Evolutionary conservation across 305 asterid genomes (phyloP).

Genomic region (Rubia tinctorum): DNA sequence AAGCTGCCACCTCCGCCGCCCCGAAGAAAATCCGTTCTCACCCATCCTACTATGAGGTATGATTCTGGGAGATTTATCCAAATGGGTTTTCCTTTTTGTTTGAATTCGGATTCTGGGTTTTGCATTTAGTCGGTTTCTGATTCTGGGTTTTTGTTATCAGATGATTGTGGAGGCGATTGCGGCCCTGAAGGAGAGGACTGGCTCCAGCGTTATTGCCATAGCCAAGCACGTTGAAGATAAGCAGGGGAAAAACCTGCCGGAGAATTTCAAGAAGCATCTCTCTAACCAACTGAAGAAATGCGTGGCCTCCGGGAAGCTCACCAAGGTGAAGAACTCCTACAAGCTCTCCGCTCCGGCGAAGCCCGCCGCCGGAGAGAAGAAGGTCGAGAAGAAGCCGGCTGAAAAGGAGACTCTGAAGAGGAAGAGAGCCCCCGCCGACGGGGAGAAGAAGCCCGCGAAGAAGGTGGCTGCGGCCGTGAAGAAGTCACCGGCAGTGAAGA

Average conservation of each 20-base stretch:
- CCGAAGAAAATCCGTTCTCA: conserved; percentile 19
- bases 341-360: conserved; percentile 24
- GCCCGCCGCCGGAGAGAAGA: conserved; percentile 2
- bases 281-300: conserved; percentile 32
- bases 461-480: not conserved
- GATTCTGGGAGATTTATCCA: not conserved
- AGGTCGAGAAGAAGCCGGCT: conserved; percentile 7
- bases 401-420: conserved; percentile 6
- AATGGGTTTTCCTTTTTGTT: not conserved
- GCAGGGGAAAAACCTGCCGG: conserved; percentile 24
- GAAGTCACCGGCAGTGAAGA: conserved; percentile 11
- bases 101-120: not conserved
- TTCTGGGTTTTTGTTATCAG: not conserved
- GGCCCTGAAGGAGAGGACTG: conserved; percentile 40
- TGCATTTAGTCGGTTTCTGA: not conserved
- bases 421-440: not conserved
- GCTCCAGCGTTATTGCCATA: conserved; percentile 36
- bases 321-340: conserved; percentile 33
- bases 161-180: conserved; percentile 37
- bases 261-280: conserved; percentile 31
- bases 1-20: not conserved
- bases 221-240: conserved; percentile 35
- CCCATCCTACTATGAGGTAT: conserved; percentile 42
- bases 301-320: conserved; percentile 31
- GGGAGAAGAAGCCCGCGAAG: conserved; percentile 6